Conservation (phyloP, 345 rosid species). For the Brassica juncea region DNA sequence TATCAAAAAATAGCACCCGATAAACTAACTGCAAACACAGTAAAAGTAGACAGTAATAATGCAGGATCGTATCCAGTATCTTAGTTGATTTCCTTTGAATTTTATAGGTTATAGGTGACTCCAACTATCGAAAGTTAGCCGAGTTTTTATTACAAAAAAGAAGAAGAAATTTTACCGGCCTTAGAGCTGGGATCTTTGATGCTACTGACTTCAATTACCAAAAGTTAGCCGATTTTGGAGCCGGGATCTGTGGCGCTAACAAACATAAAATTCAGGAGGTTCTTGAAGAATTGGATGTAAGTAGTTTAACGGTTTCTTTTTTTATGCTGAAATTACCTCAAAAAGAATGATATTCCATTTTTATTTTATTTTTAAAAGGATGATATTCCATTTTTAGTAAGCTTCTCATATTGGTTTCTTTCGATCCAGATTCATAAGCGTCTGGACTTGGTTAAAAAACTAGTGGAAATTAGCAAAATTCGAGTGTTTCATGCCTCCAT, state of each 20-base stretch:
- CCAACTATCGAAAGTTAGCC: neutral
- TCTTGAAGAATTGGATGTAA: conserved; percentile 94
- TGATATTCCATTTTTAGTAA: neutral
- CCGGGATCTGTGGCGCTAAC: conserved; percentile 42
- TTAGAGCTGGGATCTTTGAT: neutral
- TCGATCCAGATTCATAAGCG: conserved; percentile 72
- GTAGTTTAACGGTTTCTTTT: conserved; percentile 28
- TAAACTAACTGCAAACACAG: neutral
- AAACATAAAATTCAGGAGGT: conserved; percentile 73
- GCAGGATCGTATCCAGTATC: neutral
- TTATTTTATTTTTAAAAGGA: no score
- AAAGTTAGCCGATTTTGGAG: no score
- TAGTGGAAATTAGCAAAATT: conserved; percentile 83
- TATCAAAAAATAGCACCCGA: neutral
- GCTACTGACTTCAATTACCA: neutral
- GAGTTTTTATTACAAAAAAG: neutral
- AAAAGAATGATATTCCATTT: neutral
- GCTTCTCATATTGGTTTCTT: conserved; percentile 10
- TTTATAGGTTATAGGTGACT: neutral
- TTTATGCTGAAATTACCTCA: neutral
- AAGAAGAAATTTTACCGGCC: neutral
- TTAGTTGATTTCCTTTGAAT: neutral
- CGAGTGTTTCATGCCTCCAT: conserved; percentile 45
- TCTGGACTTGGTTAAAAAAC: conserved; percentile 75
- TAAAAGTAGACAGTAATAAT: neutral